These are phyloP conservation scores for Nymphaea thermarum DNA, from an alignment of 164 flowering plant species.

Conservation along the genomic window DNA sequence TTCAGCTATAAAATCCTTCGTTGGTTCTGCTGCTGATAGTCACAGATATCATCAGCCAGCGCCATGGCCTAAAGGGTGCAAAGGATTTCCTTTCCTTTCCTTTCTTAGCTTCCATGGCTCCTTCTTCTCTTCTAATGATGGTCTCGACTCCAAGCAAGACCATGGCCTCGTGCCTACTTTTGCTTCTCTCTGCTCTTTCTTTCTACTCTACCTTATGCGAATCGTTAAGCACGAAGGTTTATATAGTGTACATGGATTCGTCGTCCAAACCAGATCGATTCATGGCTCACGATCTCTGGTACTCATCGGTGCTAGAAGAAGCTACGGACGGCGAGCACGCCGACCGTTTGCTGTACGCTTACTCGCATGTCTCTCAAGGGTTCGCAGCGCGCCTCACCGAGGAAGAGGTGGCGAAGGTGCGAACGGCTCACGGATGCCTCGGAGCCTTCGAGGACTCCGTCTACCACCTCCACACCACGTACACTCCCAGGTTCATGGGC, in stretches of 20 bases:
- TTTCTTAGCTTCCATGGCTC: not conserved
- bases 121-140: too few relatives aligned
- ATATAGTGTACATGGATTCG: not conserved
- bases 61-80: not conserved
- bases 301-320: not conserved
- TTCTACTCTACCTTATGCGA: not conserved
- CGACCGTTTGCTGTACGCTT: not conserved
- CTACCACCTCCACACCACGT: slow-evolving; percentile 9
- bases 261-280: not conserved
- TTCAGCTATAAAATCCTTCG: not conserved
- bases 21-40: not conserved
- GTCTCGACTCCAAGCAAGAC: too few relatives aligned
- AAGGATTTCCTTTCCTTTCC: not conserved
- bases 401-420: not conserved
- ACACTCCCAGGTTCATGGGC: slow-evolving; percentile 8
- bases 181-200: not conserved
- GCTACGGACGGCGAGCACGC: not conserved
- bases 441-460: not conserved
- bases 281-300: not conserved
- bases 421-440: not conserved
- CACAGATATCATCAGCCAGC: not conserved
- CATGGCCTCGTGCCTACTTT: not conserved
- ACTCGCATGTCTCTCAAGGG: not conserved
- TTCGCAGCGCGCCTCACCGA: not conserved
- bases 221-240: not conserved